phyloP scores from a whole-genome alignment of 352 stramenopile genomes.

The Phytopythium delawarense region DNA sequence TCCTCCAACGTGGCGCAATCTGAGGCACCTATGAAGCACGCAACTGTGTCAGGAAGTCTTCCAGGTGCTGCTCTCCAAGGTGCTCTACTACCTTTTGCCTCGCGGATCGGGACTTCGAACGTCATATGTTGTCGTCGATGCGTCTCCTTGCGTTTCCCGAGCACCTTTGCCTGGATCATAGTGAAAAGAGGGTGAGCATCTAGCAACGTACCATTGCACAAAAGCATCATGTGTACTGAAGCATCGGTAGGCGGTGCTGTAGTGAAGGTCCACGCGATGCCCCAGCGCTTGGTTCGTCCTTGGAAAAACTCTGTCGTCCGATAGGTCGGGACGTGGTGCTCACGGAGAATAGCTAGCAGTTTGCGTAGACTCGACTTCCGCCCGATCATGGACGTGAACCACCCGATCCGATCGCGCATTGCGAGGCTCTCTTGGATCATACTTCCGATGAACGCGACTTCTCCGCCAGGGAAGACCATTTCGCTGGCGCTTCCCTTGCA shows the following conservation, averaged over 20 bases:
- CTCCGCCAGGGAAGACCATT: slow-evolving; percentile 89
- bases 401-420: slow-evolving; percentile 72
- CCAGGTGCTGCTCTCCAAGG: neutral
- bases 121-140: slow-evolving; percentile 46
- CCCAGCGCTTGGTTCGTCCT: slow-evolving; percentile 91
- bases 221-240: slow-evolving; percentile 25
- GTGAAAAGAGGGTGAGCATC: neutral
- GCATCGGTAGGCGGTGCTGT: slow-evolving; percentile 19
- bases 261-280: slow-evolving; percentile 91
- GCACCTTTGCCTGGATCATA: slow-evolving; percentile 48
- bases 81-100: slow-evolving; percentile 15
- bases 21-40: slow-evolving; percentile 8
- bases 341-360: slow-evolving; percentile 81
- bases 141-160: slow-evolving; percentile 81
- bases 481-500: slow-evolving; percentile 76
- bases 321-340: slow-evolving; percentile 61
- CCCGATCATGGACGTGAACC: slow-evolving; percentile 94
- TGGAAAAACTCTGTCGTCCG: slow-evolving; percentile 94
- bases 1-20: slow-evolving; percentile 41
- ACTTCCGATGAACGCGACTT: slow-evolving; percentile 91
- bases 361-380: slow-evolving; percentile 91
- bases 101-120: slow-evolving; percentile 39
- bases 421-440: slow-evolving; percentile 92
- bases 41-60: neutral
- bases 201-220: neutral